Evolutionary conservation across 2,329 filamentous ascomycete genomes (phyloP).

Genomic region (Massarina eburnea): DNA sequence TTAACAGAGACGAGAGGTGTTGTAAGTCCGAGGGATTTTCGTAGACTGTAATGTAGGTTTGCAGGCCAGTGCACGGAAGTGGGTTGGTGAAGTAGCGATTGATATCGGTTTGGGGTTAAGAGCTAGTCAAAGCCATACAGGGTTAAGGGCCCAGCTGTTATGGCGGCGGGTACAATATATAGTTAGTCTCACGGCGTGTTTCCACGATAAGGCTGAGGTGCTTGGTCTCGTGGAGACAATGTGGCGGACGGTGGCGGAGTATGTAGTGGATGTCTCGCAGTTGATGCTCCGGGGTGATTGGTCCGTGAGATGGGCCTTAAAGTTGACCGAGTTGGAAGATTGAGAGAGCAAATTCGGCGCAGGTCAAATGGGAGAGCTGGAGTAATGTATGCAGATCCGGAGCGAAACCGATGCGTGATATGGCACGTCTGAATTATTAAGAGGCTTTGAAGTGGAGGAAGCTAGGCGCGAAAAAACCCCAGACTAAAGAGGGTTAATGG

Average conservation of each 20-base stretch:
- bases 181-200: constrained; percentile 32
- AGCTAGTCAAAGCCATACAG: constrained; percentile 28
- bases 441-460: too few relatives aligned
- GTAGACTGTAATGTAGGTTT: constrained; percentile 11
- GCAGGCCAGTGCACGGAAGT: constrained; percentile 31
- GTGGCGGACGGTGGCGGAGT: constrained; percentile 43
- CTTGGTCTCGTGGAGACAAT: constrained; percentile 26
- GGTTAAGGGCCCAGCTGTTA: constrained; percentile 31
- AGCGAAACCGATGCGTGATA: constrained; percentile 19
- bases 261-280: constrained; percentile 38
- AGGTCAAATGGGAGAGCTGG: not conserved
- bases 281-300: constrained; percentile 30
- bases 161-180: constrained; percentile 33
- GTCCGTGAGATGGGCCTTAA: constrained; percentile 30
- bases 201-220: constrained; percentile 41
- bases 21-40: not conserved
- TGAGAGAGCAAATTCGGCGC: not conserved
- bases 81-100: constrained; percentile 27
- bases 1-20: not conserved
- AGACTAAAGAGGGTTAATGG: not conserved
- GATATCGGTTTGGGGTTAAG: constrained; percentile 34
- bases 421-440: too few relatives aligned
- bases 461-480: not conserved
- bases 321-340: constrained; percentile 15
- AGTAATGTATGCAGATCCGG: constrained; percentile 23